These are phyloP conservation scores for Talaromyces nanjingensis DNA, from an alignment of 495 filamentous ascomycete species.

Conservation along the genomic window DNA sequence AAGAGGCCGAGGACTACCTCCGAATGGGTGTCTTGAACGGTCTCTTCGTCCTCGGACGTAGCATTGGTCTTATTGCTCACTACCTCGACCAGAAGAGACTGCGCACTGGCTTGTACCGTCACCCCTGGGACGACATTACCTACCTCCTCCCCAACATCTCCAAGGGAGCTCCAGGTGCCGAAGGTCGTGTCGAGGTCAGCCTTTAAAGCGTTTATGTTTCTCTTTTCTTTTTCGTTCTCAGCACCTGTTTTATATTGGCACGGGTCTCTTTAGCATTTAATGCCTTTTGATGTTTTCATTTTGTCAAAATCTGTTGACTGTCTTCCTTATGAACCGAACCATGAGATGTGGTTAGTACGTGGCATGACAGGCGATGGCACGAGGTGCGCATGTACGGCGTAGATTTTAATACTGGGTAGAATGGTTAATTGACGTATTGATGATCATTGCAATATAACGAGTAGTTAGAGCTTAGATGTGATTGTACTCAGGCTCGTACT, in stretches of 20 bases:
- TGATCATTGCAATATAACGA: background rate
- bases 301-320: conserved; percentile 16
- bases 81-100: conserved; percentile 99
- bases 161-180: conserved; percentile 64
- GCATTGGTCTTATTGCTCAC: conserved; percentile 98
- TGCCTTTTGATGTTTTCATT: conserved; percentile 25
- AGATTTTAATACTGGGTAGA: conserved; percentile 10
- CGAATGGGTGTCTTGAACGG: conserved; percentile 98
- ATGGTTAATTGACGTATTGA: background rate
- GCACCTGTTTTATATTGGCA: conserved; percentile 4
- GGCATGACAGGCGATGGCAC: conserved; percentile 4
- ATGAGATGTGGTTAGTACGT: background rate
- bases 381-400: conserved; percentile 11
- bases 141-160: conserved; percentile 83
- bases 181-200: conserved; percentile 87
- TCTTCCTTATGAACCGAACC: conserved; percentile 10
- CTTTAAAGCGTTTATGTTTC: conserved; percentile 41
- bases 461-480: background rate
- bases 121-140: conserved; percentile 98
- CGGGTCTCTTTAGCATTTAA: conserved; percentile 12
- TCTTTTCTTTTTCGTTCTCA: conserved; percentile 10
- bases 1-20: conserved; percentile 52
- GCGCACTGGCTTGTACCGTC: conserved; percentile 94
- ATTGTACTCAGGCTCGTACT: background rate
- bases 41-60: conserved; percentile 93